Evolutionary conservation across 2,329 filamentous ascomycete genomes (phyloP).

Genomic region (Monilinia laxa): DNA sequence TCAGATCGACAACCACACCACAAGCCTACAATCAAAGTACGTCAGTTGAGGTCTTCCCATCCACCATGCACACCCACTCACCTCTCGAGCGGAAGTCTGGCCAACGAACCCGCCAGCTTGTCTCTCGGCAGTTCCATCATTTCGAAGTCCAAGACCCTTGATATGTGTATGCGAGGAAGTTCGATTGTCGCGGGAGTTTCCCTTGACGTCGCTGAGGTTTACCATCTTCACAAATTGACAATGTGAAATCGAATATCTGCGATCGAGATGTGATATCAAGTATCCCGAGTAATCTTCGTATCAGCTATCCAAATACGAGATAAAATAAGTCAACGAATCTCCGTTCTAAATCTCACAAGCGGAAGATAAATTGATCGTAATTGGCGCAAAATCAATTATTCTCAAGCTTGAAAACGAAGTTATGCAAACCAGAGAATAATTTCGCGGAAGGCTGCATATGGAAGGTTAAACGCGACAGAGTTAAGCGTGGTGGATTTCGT

Average conservation of each 20-base stretch:
- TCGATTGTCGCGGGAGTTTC: conserved; percentile 90
- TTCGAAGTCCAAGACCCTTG: conserved; percentile 84
- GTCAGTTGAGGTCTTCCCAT: conserved; percentile 78
- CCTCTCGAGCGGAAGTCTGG: conserved; percentile 84
- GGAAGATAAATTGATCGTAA: background rate
- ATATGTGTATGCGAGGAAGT: conserved; percentile 98
- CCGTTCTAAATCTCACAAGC: background rate
- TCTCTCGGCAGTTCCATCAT: conserved; percentile 81
- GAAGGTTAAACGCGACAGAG: conserved; percentile 14
- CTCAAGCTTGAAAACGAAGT: conserved; percentile 17
- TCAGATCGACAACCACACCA: conserved; percentile 92
- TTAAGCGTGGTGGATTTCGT: conserved; percentile 12
- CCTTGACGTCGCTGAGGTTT: conserved; percentile 91
- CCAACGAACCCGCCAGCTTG: conserved; percentile 84
- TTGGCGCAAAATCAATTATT: conserved; percentile 8
- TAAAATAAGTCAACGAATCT: background rate
- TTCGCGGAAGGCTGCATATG: conserved; percentile 23
- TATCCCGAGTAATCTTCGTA: background rate
- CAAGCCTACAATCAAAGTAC: conserved; percentile 77
- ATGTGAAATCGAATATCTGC: conserved; percentile 33
- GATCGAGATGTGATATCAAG: conserved; percentile 20
- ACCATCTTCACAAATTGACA: conserved; percentile 57
- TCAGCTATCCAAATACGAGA: background rate
- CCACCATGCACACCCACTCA: conserved; percentile 44
- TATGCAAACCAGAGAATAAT: conserved; percentile 22